Percentiles rank a stretch among this genome's conserved stretches.
Conservation (phyloP, 331 rosid genomes). For the Malus hybrid region DNA sequence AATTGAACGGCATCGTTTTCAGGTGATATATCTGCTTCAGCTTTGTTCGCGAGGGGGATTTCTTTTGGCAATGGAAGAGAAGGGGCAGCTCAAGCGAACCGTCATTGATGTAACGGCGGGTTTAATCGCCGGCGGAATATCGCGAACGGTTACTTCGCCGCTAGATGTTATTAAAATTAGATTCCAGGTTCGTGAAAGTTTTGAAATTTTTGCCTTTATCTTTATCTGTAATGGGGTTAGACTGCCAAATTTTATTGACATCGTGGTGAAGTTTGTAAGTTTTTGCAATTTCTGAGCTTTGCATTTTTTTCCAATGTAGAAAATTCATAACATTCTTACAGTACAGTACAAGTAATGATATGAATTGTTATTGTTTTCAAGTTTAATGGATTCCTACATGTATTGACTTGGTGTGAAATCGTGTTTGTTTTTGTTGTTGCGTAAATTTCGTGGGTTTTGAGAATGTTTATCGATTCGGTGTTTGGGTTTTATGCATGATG, state of each 20-base stretch:
- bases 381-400: too few relatives aligned
- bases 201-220: neutral
- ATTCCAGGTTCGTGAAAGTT: constrained; percentile 52
- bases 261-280: neutral
- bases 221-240: neutral
- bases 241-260: neutral
- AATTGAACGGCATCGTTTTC: neutral
- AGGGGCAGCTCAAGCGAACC: constrained; percentile 61
- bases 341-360: too few relatives aligned
- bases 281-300: neutral
- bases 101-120: constrained; percentile 67
- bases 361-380: too few relatives aligned
- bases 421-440: neutral
- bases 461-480: neutral
- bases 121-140: constrained; percentile 76
- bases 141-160: constrained; percentile 89
- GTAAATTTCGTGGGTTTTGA: neutral
- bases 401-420: neutral
- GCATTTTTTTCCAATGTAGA: neutral
- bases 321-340: neutral
- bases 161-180: constrained; percentile 97
- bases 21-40: constrained; percentile 22
- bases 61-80: constrained; percentile 57
- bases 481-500: constrained; percentile 8
- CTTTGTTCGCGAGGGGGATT: constrained; percentile 11